A percentile compares a stretch with the other conserved stretches of the same genome.
phyloP scores from a whole-genome alignment of 2,329 filamentous ascomycete species.

The Aspergillus sp. region DNA sequence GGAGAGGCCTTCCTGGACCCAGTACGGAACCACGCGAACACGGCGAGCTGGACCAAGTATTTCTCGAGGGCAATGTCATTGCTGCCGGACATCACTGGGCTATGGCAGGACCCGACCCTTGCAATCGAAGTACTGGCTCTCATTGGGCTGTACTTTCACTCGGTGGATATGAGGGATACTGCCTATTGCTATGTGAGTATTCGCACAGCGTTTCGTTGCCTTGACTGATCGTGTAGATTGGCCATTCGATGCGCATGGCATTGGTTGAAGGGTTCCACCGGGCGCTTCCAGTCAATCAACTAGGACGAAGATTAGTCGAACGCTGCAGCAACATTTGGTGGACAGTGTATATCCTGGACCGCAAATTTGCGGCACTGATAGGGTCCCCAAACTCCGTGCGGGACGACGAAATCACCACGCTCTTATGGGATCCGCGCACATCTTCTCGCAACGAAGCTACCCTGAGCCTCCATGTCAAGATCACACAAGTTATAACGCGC shows the following conservation, averaged over 20 bases:
- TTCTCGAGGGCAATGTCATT: slow-evolving; percentile 48
- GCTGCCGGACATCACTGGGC: slow-evolving; percentile 42
- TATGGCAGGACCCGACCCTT: slow-evolving; percentile 45
- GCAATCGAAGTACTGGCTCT: slow-evolving; percentile 53
- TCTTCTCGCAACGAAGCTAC: slow-evolving; percentile 38
- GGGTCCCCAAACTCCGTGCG: slow-evolving; percentile 54
- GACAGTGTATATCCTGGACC: slow-evolving; percentile 58
- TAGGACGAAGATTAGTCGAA: slow-evolving; percentile 50
- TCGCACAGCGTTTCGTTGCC: not conserved
- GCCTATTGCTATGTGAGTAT: slow-evolving; percentile 52
- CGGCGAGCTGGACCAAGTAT: slow-evolving; percentile 47
- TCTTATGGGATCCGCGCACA: slow-evolving; percentile 44
- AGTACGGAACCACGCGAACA: slow-evolving; percentile 36
- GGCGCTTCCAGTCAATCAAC: slow-evolving; percentile 51
- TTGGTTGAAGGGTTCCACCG: slow-evolving; percentile 57
- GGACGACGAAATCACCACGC: slow-evolving; percentile 52
- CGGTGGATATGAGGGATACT: slow-evolving; percentile 52
- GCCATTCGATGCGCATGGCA: slow-evolving; percentile 57
- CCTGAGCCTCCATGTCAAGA: slow-evolving; percentile 44
- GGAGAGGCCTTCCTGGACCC: slow-evolving; percentile 53
- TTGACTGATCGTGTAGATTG: slow-evolving; percentile 44
- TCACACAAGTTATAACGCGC: slow-evolving; percentile 42
- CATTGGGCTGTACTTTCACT: slow-evolving; percentile 54
- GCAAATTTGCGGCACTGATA: slow-evolving; percentile 58
- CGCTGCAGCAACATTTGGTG: slow-evolving; percentile 57